A percentile compares a stretch with the other conserved stretches of the same genome.
Evolutionary conservation across 352 stramenopile species (phyloP).

Genomic region (Globisporangium viniferum): DNA sequence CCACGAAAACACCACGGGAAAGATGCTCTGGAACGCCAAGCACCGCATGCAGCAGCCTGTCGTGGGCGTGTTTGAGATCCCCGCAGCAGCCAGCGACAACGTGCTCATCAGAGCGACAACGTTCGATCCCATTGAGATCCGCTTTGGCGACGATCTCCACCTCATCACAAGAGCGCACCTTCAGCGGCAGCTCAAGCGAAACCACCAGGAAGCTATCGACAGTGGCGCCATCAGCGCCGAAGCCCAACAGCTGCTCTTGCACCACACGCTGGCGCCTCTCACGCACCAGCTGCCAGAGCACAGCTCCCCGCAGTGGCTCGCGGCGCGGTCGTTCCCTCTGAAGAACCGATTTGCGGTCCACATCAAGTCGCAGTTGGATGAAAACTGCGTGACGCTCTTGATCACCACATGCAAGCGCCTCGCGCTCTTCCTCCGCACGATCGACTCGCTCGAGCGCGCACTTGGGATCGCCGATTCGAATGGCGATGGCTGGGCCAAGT

Average conservation of each 20-base stretch:
- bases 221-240: neutral
- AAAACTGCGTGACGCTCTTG: conserved; percentile 34
- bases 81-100: neutral
- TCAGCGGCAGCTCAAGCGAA: neutral
- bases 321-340: conserved; percentile 11
- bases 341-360: conserved; percentile 1
- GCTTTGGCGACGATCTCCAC: conserved; percentile 38
- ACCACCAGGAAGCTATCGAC: neutral
- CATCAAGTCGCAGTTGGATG: neutral
- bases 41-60: conserved; percentile 18
- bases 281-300: conserved; percentile 14
- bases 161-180: conserved; percentile 27
- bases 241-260: neutral
- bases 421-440: conserved; percentile 34
- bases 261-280: neutral
- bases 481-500: conserved; percentile 9
- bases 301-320: conserved; percentile 21
- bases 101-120: no score
- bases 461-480: conserved; percentile 7
- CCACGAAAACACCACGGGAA: conserved; percentile 26
- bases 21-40: conserved; percentile 37
- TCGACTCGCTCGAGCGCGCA: conserved; percentile 22
- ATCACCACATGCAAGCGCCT: conserved; percentile 67
- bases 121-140: conserved; percentile 24
- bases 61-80: conserved; percentile 15